A percentile compares a stretch with the other conserved stretches of the same genome.
Conservation (phyloP, 2,329 filamentous ascomycete species). For the Graphilbum fragrans region DNA sequence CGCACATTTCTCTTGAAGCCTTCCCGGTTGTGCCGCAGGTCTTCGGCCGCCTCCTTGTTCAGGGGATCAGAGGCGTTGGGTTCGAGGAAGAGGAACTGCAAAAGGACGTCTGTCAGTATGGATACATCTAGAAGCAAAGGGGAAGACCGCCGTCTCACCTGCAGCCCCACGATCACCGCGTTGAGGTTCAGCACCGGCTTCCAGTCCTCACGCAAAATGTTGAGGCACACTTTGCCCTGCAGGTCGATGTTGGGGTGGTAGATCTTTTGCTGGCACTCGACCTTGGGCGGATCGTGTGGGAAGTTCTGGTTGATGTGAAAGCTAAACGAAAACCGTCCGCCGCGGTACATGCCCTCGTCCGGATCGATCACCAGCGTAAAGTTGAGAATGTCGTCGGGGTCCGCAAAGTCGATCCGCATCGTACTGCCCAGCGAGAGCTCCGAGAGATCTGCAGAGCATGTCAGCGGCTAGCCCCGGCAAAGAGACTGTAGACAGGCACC, state of each 20-base stretch:
- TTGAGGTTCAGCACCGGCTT: constrained; percentile 96
- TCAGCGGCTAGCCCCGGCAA: too few relatives aligned
- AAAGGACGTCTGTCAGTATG: not conserved
- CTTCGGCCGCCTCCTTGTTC: constrained; percentile 95
- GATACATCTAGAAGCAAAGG: constrained; percentile 20
- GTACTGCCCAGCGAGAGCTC: constrained; percentile 68
- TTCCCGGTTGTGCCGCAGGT: constrained; percentile 75
- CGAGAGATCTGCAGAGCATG: constrained; percentile 53
- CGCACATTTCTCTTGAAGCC: constrained; percentile 86
- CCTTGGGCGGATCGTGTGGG: constrained; percentile 94
- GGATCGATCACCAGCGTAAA: constrained; percentile 73
- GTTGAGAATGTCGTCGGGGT: constrained; percentile 77
- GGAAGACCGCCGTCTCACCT: constrained; percentile 39
- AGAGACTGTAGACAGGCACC: not conserved
- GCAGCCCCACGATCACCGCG: constrained; percentile 90
- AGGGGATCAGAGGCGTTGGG: constrained; percentile 95
- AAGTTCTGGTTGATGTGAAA: constrained; percentile 93
- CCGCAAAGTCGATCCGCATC: constrained; percentile 71
- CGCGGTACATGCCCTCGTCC: constrained; percentile 81
- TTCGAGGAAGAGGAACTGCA: constrained; percentile 85
- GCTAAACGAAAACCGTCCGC: constrained; percentile 75
- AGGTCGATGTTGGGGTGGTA: constrained; percentile 99
- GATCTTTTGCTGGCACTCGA: constrained; percentile 94
- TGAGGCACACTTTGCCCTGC: constrained; percentile 94
- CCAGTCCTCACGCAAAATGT: constrained; percentile 96